A percentile compares a stretch with the other conserved stretches of the same genome.
Evolutionary conservation across 805 yeast genomes (phyloP).

Genomic region (Lipomyces chichibuensis): DNA sequence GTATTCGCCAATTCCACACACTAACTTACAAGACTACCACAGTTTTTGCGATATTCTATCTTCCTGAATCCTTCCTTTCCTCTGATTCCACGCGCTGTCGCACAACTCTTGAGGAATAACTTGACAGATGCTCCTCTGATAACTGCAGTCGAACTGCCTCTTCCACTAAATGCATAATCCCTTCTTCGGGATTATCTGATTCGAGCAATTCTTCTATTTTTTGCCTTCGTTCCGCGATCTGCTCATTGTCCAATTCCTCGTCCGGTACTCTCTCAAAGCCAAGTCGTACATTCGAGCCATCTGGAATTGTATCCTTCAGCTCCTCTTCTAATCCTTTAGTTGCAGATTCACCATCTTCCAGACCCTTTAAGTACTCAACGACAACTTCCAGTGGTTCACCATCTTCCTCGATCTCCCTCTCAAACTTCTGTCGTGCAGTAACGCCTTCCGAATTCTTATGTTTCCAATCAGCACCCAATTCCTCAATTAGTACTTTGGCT

Average conservation of each 20-base stretch:
- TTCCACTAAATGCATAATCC: slow-evolving; percentile 66
- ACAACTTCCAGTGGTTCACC: slow-evolving; percentile 77
- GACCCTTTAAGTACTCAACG: slow-evolving; percentile 59
- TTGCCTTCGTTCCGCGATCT: slow-evolving; percentile 48
- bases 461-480: slow-evolving; percentile 66
- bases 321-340: slow-evolving; percentile 19
- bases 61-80: neutral
- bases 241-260: slow-evolving; percentile 34
- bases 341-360: slow-evolving; percentile 41
- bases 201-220: slow-evolving; percentile 70
- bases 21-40: neutral
- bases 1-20: no score
- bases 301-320: slow-evolving; percentile 11
- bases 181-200: slow-evolving; percentile 82
- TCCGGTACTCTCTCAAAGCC: slow-evolving; percentile 40
- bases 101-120: neutral
- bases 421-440: slow-evolving; percentile 47
- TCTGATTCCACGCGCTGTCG: neutral
- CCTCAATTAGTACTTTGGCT: slow-evolving; percentile 69
- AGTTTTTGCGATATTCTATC: neutral
- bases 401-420: slow-evolving; percentile 67
- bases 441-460: slow-evolving; percentile 71
- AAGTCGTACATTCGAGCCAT: slow-evolving; percentile 28
- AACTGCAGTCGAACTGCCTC: slow-evolving; percentile 54
- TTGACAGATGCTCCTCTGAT: slow-evolving; percentile 8